phyloP scores from a whole-genome alignment of 192 early-diverging fungal genomes.

The Backusella tuberculispora region DNA sequence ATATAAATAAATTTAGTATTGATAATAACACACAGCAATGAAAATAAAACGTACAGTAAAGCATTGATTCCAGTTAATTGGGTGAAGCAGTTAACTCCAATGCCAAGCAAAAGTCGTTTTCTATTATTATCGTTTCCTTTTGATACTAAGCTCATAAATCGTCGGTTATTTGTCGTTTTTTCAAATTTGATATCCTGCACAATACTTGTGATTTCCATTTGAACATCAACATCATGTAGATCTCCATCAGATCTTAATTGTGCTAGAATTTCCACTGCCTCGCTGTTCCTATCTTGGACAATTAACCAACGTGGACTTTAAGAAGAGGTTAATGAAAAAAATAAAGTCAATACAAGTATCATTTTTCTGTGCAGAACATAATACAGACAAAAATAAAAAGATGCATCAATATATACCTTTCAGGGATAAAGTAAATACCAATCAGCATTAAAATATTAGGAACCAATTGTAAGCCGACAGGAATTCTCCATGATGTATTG shows the following conservation, averaged over 20 bases:
- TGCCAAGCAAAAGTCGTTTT: constrained; percentile 54
- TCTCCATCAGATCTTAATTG: constrained; percentile 55
- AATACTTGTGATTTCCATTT: constrained; percentile 61
- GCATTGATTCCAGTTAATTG: constrained; percentile 82
- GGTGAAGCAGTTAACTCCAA: constrained; percentile 62
- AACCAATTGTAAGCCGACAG: constrained; percentile 79
- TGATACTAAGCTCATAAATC: constrained; percentile 48
- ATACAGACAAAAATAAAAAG: too few species aligned
- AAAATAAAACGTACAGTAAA: constrained; percentile 54
- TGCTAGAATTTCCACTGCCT: constrained; percentile 59
- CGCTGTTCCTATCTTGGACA: constrained; percentile 50
- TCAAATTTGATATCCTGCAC: constrained; percentile 57
- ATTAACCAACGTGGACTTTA: constrained; percentile 74
- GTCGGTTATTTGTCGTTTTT: constrained; percentile 47
- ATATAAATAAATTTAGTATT: too few species aligned
- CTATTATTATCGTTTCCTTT: constrained; percentile 51
- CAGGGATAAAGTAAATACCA: constrained; percentile 76
- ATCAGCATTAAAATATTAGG: constrained; percentile 71
- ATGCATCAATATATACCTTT: constrained; percentile 19
- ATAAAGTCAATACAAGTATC: too few species aligned
- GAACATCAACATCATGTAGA: constrained; percentile 43
- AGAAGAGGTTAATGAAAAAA: too few species aligned
- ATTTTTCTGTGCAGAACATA: too few species aligned
- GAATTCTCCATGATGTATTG: constrained; percentile 44
- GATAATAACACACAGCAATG: not conserved